A percentile compares a stretch with the other conserved stretches of the same genome.
phyloP scores from a whole-genome alignment of 805 yeast genomes.

The Barnettozyma vustinii region DNA sequence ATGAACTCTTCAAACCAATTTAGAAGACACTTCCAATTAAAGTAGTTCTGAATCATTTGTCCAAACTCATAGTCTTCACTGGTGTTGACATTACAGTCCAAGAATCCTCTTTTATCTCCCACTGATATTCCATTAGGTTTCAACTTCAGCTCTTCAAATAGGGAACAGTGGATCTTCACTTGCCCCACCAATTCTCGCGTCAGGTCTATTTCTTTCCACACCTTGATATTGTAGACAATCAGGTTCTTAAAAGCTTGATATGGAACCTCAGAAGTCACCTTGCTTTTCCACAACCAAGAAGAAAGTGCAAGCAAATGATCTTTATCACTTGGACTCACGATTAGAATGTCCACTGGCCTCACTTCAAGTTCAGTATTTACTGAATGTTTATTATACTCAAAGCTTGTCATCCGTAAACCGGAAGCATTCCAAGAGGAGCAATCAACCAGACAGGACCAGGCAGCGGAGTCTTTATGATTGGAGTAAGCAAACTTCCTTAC shows the following conservation, averaged over 20 bases:
- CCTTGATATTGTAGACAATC: conserved; percentile 10
- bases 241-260: conserved; percentile 17
- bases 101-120: conserved; percentile 12
- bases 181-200: conserved; percentile 17
- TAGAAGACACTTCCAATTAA: conserved; percentile 19
- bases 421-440: conserved; percentile 6
- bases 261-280: conserved; percentile 18
- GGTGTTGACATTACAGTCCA: conserved; percentile 10
- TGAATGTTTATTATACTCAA: conserved; percentile 13
- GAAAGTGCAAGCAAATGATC: conserved; percentile 11
- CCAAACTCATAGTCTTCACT: conserved; percentile 10
- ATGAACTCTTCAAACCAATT: conserved; percentile 20
- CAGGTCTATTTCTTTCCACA: conserved; percentile 13
- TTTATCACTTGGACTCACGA: conserved; percentile 8
- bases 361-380: neutral
- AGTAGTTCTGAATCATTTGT: conserved; percentile 13
- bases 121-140: conserved; percentile 12
- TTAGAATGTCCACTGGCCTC: neutral
- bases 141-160: conserved; percentile 16
- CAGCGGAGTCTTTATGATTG: conserved; percentile 28
- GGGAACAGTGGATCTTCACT: conserved; percentile 16
- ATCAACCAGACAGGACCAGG: conserved; percentile 29
- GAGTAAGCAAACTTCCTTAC: conserved; percentile 24
- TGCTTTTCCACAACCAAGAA: conserved; percentile 20
- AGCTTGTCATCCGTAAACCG: conserved; percentile 7